Percentiles rank a stretch among this genome's conserved stretches.
Conservation (phyloP, 257 asterid genomes). For the Nicotiana sylvestris region DNA sequence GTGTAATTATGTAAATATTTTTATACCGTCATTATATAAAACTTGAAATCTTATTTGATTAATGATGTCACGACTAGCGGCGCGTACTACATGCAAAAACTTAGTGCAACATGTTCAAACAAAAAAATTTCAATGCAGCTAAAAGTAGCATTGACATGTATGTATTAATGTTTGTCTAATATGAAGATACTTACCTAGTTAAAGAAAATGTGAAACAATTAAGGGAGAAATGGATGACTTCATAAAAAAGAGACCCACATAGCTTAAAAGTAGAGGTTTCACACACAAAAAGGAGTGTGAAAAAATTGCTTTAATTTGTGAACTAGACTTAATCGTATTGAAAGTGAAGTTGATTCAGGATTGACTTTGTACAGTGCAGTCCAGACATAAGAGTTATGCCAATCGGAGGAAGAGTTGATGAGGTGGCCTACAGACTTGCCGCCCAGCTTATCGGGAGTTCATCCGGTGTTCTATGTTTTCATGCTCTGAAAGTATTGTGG, state of each 20-base stretch:
- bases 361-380: no score
- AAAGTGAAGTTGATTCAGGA: not conserved
- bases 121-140: not conserved
- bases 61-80: not conserved
- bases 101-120: no score
- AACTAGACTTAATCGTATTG: slow-evolving; percentile 1
- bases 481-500: no score
- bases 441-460: no score
- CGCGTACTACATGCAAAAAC: not conserved
- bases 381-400: no score
- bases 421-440: no score
- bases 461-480: no score
- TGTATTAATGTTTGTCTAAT: not conserved
- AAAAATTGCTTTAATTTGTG: not conserved
- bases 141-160: not conserved
- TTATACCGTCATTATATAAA: no score
- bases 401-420: no score
- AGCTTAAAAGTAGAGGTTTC: not conserved
- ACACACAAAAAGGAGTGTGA: not conserved
- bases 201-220: not conserved
- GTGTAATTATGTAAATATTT: no score
- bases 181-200: not conserved
- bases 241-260: not conserved
- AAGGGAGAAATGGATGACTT: not conserved
- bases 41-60: no score